These are phyloP conservation scores for Colletotrichum tamarilloi DNA, from an alignment of 2,329 filamentous ascomycete genomes.

Conservation along the genomic window DNA sequence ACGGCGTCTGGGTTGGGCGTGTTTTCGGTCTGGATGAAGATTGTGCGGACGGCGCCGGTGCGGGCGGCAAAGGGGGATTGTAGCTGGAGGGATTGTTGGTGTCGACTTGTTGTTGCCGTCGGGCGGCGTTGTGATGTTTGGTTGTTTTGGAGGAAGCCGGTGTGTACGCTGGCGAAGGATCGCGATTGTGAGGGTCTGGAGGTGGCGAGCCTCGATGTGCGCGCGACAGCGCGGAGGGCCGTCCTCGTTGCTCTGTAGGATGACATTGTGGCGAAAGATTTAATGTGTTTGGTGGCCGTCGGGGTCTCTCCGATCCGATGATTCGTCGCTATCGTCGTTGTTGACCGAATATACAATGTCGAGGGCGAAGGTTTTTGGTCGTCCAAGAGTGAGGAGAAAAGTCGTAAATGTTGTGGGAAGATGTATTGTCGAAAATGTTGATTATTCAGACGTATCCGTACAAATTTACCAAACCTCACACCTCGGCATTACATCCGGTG, in stretches of 20 bases:
- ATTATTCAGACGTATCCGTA: neutral
- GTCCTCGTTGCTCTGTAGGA: constrained; percentile 30
- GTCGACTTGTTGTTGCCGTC: too few relatives aligned
- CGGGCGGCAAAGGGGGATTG: constrained; percentile 39
- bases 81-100: neutral
- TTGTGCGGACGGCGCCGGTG: constrained; percentile 69
- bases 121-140: constrained; percentile 1
- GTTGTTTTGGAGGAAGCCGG: constrained; percentile 25
- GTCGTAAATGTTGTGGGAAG: neutral
- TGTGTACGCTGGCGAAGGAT: constrained; percentile 27
- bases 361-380: neutral
- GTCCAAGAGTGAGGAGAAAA: neutral
- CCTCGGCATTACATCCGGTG: constrained; percentile 17
- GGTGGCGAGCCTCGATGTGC: constrained; percentile 17
- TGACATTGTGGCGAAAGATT: constrained; percentile 19
- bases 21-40: constrained; percentile 97
- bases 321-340: neutral
- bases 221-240: constrained; percentile 31
- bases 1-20: constrained; percentile 96
- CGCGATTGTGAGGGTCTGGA: constrained; percentile 21
- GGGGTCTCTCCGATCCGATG: neutral
- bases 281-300: neutral
- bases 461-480: constrained; percentile 17
- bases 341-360: neutral
- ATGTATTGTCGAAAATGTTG: neutral